Conservation (phyloP, 257 asterid species). For the Gentiana dahurica region DNA sequence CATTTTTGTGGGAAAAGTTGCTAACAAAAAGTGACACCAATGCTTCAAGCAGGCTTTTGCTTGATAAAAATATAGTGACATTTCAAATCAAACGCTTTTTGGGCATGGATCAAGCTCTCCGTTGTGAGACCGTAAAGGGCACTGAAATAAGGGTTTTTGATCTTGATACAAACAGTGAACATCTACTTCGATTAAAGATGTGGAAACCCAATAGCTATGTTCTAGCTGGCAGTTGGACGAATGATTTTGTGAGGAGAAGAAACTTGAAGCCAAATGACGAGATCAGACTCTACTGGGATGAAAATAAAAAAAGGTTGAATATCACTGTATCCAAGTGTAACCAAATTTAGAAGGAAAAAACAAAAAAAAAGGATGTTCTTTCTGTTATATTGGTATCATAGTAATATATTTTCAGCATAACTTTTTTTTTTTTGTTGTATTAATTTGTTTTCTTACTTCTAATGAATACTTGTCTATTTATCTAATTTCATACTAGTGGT, state of each 20-base stretch:
- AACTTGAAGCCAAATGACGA: conserved; percentile 4
- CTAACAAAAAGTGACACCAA: conserved; percentile 1
- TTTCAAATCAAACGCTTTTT: neutral
- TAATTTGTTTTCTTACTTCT: too few relatives aligned
- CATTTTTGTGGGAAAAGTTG: neutral
- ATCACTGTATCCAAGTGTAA: neutral
- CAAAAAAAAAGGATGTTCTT: too few relatives aligned
- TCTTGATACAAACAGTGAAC: conserved; percentile 4
- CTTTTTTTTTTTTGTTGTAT: too few relatives aligned
- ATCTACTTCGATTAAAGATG: neutral
- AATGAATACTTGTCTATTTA: too few relatives aligned
- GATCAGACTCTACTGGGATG: conserved; percentile 5
- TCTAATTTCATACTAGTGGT: too few relatives aligned
- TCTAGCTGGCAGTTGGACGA: neutral
- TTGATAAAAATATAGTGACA: neutral
- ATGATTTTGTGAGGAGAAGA: neutral
- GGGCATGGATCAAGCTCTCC: neutral
- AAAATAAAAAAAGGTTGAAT: neutral
- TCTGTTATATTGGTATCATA: too few relatives aligned
- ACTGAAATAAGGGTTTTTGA: neutral
- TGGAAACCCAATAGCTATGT: conserved; percentile 3
- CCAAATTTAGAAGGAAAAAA: too few relatives aligned
- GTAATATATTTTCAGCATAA: too few relatives aligned
- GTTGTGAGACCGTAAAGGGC: conserved; percentile 1
- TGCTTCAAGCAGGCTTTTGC: neutral